phyloP scores from a whole-genome alignment of 805 yeast genomes.

The Myxozyma sirexii region DNA sequence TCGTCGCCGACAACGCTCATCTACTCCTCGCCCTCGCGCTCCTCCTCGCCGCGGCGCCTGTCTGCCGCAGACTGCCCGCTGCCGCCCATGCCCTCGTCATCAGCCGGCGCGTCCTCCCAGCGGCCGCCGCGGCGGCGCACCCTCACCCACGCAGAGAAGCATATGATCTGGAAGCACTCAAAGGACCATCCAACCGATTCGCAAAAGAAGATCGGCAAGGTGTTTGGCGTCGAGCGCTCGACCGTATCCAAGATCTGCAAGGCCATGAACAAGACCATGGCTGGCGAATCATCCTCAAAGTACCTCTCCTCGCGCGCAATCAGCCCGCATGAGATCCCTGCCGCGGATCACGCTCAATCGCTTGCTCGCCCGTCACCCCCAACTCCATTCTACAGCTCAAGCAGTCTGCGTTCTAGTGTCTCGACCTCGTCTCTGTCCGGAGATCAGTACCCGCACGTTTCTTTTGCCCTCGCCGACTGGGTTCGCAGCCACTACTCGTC shows the following conservation, averaged over 20 bases:
- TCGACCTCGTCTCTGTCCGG: not conserved
- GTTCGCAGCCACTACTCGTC: conserved; percentile 1
- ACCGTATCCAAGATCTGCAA: conserved; percentile 37
- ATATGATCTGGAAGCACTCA: conserved; percentile 28
- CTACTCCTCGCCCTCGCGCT: conserved; percentile 9
- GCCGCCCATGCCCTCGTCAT: not conserved
- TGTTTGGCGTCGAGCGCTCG: conserved; percentile 37
- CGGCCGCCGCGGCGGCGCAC: conserved; percentile 31
- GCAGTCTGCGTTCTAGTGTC: not conserved
- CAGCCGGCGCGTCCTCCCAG: conserved; percentile 1
- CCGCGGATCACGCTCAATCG: not conserved
- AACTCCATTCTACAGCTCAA: not conserved
- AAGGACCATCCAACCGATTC: conserved; percentile 32
- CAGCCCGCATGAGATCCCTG: not conserved
- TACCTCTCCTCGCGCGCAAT: not conserved
- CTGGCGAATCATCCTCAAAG: not conserved
- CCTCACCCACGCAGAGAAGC: conserved; percentile 30
- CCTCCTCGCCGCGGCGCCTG: conserved; percentile 2
- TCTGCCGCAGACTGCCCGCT: not conserved
- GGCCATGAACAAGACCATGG: conserved; percentile 26
- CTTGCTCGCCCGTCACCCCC: not conserved
- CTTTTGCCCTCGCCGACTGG: conserved; percentile 17
- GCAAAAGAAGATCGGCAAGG: conserved; percentile 34
- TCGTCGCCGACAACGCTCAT: conserved; percentile 9
- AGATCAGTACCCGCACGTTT: not conserved